phyloP scores from a whole-genome alignment of 805 yeast species.

The Kregervanrija delftensis region DNA sequence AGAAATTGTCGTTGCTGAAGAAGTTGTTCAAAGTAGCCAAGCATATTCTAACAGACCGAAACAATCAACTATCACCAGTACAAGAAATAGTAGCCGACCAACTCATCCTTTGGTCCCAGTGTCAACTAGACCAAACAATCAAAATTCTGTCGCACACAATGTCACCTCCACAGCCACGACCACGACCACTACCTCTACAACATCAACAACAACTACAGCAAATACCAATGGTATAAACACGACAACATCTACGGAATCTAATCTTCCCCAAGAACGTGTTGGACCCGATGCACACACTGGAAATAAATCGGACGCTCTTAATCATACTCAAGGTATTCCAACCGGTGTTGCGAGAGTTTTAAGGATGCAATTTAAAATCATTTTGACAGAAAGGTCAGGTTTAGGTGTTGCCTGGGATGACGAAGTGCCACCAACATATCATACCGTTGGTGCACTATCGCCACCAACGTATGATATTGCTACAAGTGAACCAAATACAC shows the following conservation, averaged over 20 bases:
- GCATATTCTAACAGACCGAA: conserved; percentile 12
- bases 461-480: conserved; percentile 73
- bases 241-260: conserved; percentile 5
- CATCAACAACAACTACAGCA: not conserved
- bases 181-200: not conserved
- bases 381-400: conserved; percentile 84
- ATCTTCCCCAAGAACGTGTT: conserved; percentile 21
- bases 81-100: not conserved
- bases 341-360: conserved; percentile 95
- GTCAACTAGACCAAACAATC: not conserved
- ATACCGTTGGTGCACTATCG: conserved; percentile 70
- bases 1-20: conserved; percentile 95
- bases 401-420: conserved; percentile 98
- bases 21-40: conserved; percentile 40
- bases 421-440: conserved; percentile 96
- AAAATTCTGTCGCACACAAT: conserved; percentile 1
- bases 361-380: conserved; percentile 88
- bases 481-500: conserved; percentile 13
- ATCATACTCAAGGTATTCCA: conserved; percentile 52
- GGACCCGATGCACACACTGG: conserved; percentile 26
- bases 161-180: conserved; percentile 1
- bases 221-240: not conserved
- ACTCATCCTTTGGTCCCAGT: not conserved
- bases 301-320: conserved; percentile 21
- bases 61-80: conserved; percentile 14